phyloP scores from a whole-genome alignment of 768 basidiomycete genomes.

The Hortiboletus flavorubellus region DNA sequence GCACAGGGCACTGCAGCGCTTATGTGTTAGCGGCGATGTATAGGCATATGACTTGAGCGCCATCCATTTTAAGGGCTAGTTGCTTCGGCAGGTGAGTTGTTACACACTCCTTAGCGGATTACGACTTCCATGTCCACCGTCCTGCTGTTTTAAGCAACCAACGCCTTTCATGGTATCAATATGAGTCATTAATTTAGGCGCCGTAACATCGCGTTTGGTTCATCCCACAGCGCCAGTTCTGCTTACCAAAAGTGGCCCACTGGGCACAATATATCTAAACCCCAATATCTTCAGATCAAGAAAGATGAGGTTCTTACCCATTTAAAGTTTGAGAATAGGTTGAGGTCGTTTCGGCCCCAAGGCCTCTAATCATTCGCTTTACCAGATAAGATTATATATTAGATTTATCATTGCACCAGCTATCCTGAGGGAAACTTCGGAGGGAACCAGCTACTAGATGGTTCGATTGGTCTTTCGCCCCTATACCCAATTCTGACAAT shows the following conservation, averaged over 20 bases:
- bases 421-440: slow-evolving; percentile 62
- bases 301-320: slow-evolving; percentile 62
- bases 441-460: slow-evolving; percentile 65
- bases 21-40: too few species aligned
- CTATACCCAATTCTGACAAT: slow-evolving; percentile 95
- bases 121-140: slow-evolving; percentile 85
- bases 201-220: slow-evolving; percentile 26
- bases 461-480: slow-evolving; percentile 96
- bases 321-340: slow-evolving; percentile 77
- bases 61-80: slow-evolving; percentile 91
- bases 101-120: slow-evolving; percentile 86
- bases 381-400: slow-evolving; percentile 37
- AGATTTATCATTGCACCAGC: too few species aligned
- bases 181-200: too few species aligned
- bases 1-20: too few species aligned
- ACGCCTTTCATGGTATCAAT: too few species aligned
- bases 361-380: slow-evolving; percentile 91
- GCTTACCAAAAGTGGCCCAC: slow-evolving; percentile 74
- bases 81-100: slow-evolving; percentile 89
- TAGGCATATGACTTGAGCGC: too few species aligned
- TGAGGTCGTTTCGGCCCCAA: slow-evolving; percentile 86
- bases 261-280: too few species aligned
- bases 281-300: too few species aligned
- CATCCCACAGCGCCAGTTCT: slow-evolving; percentile 71
- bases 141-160: slow-evolving; percentile 40